Evolutionary conservation across 2,329 filamentous ascomycete genomes (phyloP).

Genomic region (Penicillium sp.): DNA sequence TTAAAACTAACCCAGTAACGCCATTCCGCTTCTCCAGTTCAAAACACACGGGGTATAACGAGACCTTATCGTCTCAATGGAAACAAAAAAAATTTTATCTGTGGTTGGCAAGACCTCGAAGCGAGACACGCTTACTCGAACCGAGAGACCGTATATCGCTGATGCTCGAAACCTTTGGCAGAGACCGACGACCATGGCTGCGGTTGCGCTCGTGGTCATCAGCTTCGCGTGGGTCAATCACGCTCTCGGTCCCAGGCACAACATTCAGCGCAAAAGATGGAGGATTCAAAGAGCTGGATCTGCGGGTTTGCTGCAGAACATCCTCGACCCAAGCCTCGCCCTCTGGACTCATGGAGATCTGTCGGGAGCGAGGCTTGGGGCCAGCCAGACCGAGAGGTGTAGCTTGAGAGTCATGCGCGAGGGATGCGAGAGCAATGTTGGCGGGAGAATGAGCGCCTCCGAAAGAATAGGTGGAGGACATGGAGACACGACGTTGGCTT

Average conservation of each 20-base stretch:
- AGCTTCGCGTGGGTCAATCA: conserved; percentile 18
- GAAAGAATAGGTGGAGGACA: conserved; percentile 42
- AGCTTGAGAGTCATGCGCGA: conserved; percentile 25
- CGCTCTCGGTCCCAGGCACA: conserved; percentile 7
- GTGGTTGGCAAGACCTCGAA: conserved; percentile 39
- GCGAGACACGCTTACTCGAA: conserved; percentile 41
- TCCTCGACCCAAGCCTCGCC: conserved; percentile 53
- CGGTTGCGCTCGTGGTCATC: conserved; percentile 12
- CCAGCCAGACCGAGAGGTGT: conserved; percentile 50
- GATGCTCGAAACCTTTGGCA: conserved; percentile 41
- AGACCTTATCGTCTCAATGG: not conserved
- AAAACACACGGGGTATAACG: conserved; percentile 6
- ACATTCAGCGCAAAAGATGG: conserved; percentile 28
- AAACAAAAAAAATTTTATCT: conserved; percentile 10
- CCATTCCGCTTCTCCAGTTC: not conserved
- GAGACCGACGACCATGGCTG: conserved; percentile 1
- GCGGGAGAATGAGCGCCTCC: conserved; percentile 32
- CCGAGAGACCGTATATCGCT: conserved; percentile 42
- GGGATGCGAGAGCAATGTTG: conserved; percentile 14
- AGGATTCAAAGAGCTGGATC: conserved; percentile 37
- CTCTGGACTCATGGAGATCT: conserved; percentile 46
- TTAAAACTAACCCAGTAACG: too few species aligned
- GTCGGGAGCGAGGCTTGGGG: conserved; percentile 43
- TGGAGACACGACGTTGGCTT: conserved; percentile 33
- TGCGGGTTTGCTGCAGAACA: conserved; percentile 48